Evolutionary conservation across 2,329 filamentous ascomycete genomes (phyloP).

Genomic region (Talaromyces atroroseus): DNA sequence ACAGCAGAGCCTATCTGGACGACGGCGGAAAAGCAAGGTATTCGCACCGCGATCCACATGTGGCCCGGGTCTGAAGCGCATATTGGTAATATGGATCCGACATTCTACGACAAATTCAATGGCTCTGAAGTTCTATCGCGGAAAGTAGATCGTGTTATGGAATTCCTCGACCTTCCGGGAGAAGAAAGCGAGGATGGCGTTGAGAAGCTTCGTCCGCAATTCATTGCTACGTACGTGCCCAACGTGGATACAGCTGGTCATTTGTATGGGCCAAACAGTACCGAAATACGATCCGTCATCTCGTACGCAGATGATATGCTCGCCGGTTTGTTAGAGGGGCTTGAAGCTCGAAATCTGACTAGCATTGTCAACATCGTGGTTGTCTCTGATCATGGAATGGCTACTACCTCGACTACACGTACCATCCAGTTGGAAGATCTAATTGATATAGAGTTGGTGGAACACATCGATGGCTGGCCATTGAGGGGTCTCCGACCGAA

Average conservation of each 20-base stretch:
- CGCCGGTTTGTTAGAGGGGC: constrained; percentile 65
- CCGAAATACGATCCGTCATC: constrained; percentile 77
- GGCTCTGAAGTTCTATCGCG: constrained; percentile 64
- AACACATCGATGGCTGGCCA: constrained; percentile 90
- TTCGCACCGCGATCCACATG: constrained; percentile 87
- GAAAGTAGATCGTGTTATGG: constrained; percentile 75
- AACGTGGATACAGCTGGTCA: constrained; percentile 87
- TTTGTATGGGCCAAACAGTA: constrained; percentile 87
- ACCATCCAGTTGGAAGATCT: constrained; percentile 87
- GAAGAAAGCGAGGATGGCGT: constrained; percentile 52
- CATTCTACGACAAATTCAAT: constrained; percentile 80
- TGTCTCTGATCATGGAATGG: constrained; percentile 99
- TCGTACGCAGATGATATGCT: constrained; percentile 77
- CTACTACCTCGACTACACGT: constrained; percentile 74
- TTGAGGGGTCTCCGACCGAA: constrained; percentile 82
- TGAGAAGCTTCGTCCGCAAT: constrained; percentile 65
- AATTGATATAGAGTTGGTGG: constrained; percentile 69
- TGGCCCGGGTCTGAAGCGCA: constrained; percentile 95
- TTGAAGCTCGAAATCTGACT: constrained; percentile 78
- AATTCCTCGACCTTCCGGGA: constrained; percentile 79
- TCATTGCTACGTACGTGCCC: constrained; percentile 92
- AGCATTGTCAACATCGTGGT: constrained; percentile 87
- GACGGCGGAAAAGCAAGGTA: constrained; percentile 76
- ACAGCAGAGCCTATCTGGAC: constrained; percentile 89
- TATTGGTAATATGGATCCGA: constrained; percentile 67